Evolutionary conservation across 1,284 basidiomycete genomes (phyloP).

Genomic region (Tylopilus sp.): DNA sequence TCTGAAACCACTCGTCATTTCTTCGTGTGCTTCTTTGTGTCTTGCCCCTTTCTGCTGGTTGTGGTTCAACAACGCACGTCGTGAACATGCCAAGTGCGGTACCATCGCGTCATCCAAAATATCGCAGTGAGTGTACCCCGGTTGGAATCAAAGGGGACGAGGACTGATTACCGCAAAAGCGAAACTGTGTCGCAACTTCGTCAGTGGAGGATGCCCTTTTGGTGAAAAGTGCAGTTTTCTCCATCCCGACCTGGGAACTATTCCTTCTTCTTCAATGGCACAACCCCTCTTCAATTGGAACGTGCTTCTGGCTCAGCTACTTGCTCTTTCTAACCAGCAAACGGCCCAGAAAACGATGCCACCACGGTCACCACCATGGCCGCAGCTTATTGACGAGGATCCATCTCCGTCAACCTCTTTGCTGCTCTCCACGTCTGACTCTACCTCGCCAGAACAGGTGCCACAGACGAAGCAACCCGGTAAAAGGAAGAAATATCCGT

Average conservation of each 20-base stretch:
- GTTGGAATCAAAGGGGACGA: not conserved
- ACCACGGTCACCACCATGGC: not conserved
- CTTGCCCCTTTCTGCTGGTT: not conserved
- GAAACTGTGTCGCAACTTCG: conserved; percentile 32
- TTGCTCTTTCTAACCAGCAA: conserved; percentile 16
- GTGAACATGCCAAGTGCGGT: conserved; percentile 7
- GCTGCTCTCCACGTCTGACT: conserved; percentile 27
- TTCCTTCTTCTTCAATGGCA: conserved; percentile 8
- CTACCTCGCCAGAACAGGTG: conserved; percentile 10
- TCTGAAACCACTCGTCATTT: conserved; percentile 1
- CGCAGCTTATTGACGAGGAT: conserved; percentile 19
- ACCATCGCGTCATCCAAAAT: conserved; percentile 25
- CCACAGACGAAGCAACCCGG: conserved; percentile 11
- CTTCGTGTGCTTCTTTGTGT: not conserved
- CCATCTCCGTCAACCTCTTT: conserved; percentile 15
- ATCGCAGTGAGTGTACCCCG: conserved; percentile 34
- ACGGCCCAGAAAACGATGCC: conserved; percentile 1
- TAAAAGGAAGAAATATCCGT: conserved; percentile 39
- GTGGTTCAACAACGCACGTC: conserved; percentile 5
- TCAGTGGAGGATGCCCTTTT: conserved; percentile 27
- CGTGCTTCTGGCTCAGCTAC: conserved; percentile 15
- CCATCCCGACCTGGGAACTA: conserved; percentile 20
- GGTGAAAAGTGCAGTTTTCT: conserved; percentile 34
- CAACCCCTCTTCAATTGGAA: conserved; percentile 21
- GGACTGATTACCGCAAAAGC: conserved; percentile 22